Conservation (phyloP, 768 basidiomycete genomes). For the Hericium erinaceus region DNA sequence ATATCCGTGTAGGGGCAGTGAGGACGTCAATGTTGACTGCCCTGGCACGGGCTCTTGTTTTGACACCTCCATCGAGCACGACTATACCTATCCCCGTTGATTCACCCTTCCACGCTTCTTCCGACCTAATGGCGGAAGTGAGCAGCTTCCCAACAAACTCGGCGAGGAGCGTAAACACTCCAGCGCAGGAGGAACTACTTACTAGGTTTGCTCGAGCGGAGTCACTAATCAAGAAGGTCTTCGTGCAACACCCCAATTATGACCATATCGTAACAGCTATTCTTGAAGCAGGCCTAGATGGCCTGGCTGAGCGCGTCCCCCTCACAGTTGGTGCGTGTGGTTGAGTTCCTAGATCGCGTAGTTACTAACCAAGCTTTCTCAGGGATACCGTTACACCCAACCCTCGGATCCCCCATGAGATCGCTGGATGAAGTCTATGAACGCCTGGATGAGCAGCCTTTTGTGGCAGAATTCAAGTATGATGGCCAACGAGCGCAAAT, state of each 20-base stretch:
- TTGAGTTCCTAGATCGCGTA: too few relatives aligned
- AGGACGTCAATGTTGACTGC: conserved; percentile 74
- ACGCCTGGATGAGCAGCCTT: conserved; percentile 52
- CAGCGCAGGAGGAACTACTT: conserved; percentile 27
- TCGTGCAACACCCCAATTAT: conserved; percentile 71
- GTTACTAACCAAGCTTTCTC: conserved; percentile 10
- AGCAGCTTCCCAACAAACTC: conserved; percentile 13
- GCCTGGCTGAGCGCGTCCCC: conserved; percentile 48
- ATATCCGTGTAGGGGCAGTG: conserved; percentile 84
- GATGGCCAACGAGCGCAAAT: conserved; percentile 84
- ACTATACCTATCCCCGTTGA: conserved; percentile 10
- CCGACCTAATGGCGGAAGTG: conserved; percentile 21
- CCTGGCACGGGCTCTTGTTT: conserved; percentile 67
- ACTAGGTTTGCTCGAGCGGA: conserved; percentile 48
- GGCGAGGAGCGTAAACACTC: conserved; percentile 24
- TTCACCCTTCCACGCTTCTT: conserved; percentile 25
- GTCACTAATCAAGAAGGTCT: conserved; percentile 57
- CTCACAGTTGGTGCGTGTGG: conserved; percentile 55
- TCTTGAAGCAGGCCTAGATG: conserved; percentile 50
- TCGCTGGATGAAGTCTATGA: conserved; percentile 81
- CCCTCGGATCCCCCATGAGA: conserved; percentile 79
- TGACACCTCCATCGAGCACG: conserved; percentile 35
- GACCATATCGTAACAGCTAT: conserved; percentile 57
- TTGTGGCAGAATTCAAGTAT: conserved; percentile 86
- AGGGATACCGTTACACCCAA: conserved; percentile 80